Evolutionary conservation across 148 eudicot genomes (phyloP).

Genomic region (Vaccinium corymbosum): DNA sequence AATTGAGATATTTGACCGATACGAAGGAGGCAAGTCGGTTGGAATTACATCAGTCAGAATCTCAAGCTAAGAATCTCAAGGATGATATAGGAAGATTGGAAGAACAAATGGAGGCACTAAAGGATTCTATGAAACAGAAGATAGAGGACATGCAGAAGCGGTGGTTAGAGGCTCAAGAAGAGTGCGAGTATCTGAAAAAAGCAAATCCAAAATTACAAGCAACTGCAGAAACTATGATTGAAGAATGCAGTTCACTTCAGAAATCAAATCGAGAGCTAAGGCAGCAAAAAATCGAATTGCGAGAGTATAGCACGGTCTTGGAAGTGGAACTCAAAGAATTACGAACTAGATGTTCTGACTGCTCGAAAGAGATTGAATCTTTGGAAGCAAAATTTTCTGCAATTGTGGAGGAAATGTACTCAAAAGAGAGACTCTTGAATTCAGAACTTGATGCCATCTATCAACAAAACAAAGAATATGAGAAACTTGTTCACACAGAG

Average conservation of each 20-base stretch:
- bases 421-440: slow-evolving; percentile 42
- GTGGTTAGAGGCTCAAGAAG: slow-evolving; percentile 64
- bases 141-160: slow-evolving; percentile 41
- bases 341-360: slow-evolving; percentile 29
- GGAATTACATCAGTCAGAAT: slow-evolving; percentile 45
- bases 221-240: slow-evolving; percentile 56
- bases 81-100: slow-evolving; percentile 40
- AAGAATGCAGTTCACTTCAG: slow-evolving; percentile 55
- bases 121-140: slow-evolving; percentile 37
- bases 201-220: slow-evolving; percentile 50
- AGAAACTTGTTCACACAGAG: slow-evolving; percentile 38
- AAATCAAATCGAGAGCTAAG: slow-evolving; percentile 51
- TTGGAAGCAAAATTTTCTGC: slow-evolving; percentile 42
- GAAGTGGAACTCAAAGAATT: slow-evolving; percentile 47
- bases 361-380: slow-evolving; percentile 37
- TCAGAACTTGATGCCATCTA: slow-evolving; percentile 48
- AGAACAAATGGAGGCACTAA: slow-evolving; percentile 39
- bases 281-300: slow-evolving; percentile 46
- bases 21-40: slow-evolving; percentile 49
- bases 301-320: slow-evolving; percentile 28
- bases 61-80: slow-evolving; percentile 31
- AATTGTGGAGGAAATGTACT: slow-evolving; percentile 40
- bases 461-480: slow-evolving; percentile 33
- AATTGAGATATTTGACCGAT: slow-evolving; percentile 52
- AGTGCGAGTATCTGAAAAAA: slow-evolving; percentile 47